Evolutionary conservation across 306 rosid genomes (phyloP), one percentile per base, ranked within the genome.

Genomic region (Pyrus betulifolia): DNA sequence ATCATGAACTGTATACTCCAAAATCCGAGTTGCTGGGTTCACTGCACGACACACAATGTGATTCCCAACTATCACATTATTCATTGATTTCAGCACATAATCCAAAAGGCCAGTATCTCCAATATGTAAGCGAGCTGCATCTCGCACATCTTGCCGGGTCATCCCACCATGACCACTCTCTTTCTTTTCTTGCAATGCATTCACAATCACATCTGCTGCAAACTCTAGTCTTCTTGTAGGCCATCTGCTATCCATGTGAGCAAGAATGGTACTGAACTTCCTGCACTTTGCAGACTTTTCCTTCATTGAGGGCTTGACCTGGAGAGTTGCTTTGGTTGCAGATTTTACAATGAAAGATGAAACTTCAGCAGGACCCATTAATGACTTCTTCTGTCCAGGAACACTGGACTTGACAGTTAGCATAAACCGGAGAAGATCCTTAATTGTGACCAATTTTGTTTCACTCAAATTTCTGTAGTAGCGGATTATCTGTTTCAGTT

Each of bases 21-120:
- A 83, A 69, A 94, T 86, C 67, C 89, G 80, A 45, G 95, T 86
- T 13, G 83, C 55, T 14, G 97, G 90, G 69, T 94, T 94, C 64
- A 91, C 94, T 68, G 83, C 85, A 22, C 97, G 93, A 21, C 96
- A 88, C 58, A 94, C 90, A 0, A 94, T 80, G 15, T 83, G 86
- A 72, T 83, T 82, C 61, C 93, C 98, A 33, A 94, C 93, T 65
- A 89, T 74, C 58, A 88, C 88, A 74, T 94, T 91, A 82, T 89
- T 90, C 33, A 94, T 70, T 59, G 98, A 94, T 82, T 94, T 94
- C 66, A 94, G 85, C 49, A 91, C 97, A 76, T 88, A 89, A 63
- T 94, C 98, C 33, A 94, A 92, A 76, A 94, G 79, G 25, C 98
- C 98, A 0, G 98, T 94, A 75, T 94, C 97, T 46, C 97, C 98